Conservation (phyloP, 2,329 filamentous ascomycete genomes). For the Paraconiothyrium sp. region DNA sequence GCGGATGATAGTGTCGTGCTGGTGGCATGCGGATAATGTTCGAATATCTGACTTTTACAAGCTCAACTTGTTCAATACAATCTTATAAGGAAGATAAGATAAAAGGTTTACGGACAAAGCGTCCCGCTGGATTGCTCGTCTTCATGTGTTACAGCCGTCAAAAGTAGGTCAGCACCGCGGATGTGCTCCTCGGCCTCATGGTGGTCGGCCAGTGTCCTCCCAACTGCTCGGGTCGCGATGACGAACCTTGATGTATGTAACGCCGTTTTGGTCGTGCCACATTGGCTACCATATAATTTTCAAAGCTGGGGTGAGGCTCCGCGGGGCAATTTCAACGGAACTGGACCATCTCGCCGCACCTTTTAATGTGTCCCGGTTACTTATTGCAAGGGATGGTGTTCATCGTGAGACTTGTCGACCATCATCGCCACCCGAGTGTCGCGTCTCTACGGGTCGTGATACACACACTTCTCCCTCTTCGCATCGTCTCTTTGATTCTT, state of each 20-base stretch:
- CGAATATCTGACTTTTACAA: neutral
- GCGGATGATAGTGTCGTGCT: neutral
- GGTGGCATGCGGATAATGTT: neutral
- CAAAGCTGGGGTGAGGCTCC: neutral
- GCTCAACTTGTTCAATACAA: neutral
- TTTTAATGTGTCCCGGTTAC: neutral
- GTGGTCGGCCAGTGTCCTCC: neutral
- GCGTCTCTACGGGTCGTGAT: neutral
- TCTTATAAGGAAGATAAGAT: neutral
- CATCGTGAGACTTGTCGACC: neutral
- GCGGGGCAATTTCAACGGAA: neutral
- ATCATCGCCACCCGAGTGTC: neutral
- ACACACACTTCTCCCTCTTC: neutral
- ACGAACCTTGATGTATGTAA: neutral
- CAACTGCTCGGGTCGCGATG: neutral
- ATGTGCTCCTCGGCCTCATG: neutral
- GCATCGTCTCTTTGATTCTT: neutral
- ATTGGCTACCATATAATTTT: neutral
- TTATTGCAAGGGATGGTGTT: constrained; percentile 1
- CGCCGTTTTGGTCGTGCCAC: neutral
- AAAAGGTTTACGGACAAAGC: no score
- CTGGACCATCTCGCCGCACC: neutral
- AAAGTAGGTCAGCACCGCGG: no score
- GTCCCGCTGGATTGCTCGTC: no score
- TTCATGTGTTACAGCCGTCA: no score